phyloP scores from a whole-genome alignment of 2,329 filamentous ascomycete species.

The Amylocarpus encephaloides region DNA sequence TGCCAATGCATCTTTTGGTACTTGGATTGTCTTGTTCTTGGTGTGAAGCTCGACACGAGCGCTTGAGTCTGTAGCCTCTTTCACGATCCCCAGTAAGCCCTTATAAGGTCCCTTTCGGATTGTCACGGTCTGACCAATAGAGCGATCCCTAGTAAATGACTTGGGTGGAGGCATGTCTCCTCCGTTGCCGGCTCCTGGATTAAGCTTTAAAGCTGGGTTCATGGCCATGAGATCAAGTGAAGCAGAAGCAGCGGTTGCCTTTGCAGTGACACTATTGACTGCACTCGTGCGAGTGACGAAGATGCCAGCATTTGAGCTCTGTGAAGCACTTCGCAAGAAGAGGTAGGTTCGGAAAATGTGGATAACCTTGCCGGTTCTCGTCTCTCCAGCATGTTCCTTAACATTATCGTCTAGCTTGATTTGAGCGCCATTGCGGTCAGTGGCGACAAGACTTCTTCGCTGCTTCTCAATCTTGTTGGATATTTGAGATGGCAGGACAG shows the following conservation, averaged over 20 bases:
- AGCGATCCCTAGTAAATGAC: constrained; percentile 69
- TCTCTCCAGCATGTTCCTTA: constrained; percentile 81
- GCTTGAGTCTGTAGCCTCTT: constrained; percentile 80
- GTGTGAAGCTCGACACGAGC: constrained; percentile 91
- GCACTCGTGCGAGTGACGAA: constrained; percentile 83
- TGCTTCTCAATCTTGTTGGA: constrained; percentile 73
- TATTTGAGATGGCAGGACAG: constrained; percentile 84
- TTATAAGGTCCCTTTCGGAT: constrained; percentile 86
- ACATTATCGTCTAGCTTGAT: constrained; percentile 89
- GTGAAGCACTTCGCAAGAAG: constrained; percentile 79
- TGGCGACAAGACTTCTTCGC: constrained; percentile 79
- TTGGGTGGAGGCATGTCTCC: constrained; percentile 61
- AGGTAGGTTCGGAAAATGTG: constrained; percentile 92
- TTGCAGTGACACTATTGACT: constrained; percentile 87
- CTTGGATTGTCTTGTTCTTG: constrained; percentile 83
- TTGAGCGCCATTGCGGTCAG: constrained; percentile 87
- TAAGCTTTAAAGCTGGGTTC: constrained; percentile 82
- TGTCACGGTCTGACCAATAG: constrained; percentile 86
- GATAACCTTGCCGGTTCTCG: constrained; percentile 79
- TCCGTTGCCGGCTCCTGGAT: constrained; percentile 47
- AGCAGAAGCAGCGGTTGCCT: constrained; percentile 59
- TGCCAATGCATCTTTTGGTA: constrained; percentile 73
- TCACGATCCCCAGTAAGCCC: constrained; percentile 88
- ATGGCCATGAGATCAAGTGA: constrained; percentile 80
- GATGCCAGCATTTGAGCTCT: constrained; percentile 80